Percentiles rank a stretch among this genome's conserved stretches.
Evolutionary conservation across 208 protist genomes (phyloP).

Genomic region (Pavlovales sp.): DNA sequence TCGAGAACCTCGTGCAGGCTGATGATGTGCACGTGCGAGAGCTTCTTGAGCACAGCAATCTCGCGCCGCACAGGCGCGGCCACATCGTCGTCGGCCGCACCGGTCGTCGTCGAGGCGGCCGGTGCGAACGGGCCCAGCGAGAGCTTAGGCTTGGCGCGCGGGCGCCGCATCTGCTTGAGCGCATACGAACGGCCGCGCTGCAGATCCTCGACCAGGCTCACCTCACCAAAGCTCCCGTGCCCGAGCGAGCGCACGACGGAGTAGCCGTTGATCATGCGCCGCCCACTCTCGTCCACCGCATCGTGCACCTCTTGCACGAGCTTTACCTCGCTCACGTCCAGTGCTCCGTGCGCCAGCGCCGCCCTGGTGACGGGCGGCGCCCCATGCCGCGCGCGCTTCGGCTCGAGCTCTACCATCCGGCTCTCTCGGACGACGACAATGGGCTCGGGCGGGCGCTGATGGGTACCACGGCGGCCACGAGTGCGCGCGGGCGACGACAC

Average conservation of each 20-base stretch:
- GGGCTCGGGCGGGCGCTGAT: too few relatives aligned
- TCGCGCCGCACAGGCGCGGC: background rate
- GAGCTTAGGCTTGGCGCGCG: too few relatives aligned
- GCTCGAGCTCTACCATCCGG: too few relatives aligned
- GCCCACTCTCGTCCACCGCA: background rate
- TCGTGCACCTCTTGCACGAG: background rate
- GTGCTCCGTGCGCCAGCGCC: too few relatives aligned
- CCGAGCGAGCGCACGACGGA: background rate
- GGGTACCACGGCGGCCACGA: too few relatives aligned
- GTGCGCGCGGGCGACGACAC: too few relatives aligned
- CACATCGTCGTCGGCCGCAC: too few relatives aligned
- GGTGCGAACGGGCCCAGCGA: background rate
- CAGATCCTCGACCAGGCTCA: background rate
- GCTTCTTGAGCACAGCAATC: background rate
- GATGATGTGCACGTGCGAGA: background rate
- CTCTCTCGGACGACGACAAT: too few relatives aligned
- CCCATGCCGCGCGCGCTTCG: too few relatives aligned
- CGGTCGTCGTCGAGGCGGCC: too few relatives aligned
- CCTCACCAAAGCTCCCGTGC: background rate
- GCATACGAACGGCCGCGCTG: background rate
- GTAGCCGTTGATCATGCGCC: background rate
- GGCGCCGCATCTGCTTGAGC: background rate
- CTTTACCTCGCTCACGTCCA: too few relatives aligned
- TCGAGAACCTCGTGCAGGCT: background rate
- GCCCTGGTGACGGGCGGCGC: too few relatives aligned